Percentiles rank a stretch among this genome's conserved stretches.
phyloP scores from a whole-genome alignment of 2,329 filamentous ascomycete species.

The Penicillium occitanis region DNA sequence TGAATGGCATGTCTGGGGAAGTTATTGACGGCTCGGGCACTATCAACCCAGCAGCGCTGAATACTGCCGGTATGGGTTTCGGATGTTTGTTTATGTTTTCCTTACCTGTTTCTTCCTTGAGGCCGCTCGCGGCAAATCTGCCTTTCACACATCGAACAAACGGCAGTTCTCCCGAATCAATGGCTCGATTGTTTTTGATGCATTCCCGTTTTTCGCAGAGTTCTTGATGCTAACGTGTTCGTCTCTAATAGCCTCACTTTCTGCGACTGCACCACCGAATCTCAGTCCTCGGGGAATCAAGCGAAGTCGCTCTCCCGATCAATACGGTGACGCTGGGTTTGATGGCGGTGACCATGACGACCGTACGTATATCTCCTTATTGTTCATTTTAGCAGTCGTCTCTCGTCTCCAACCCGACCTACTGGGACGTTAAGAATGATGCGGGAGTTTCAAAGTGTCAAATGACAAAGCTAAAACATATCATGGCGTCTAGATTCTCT shows the following conservation, averaged over 20 bases:
- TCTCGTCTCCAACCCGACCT: background rate
- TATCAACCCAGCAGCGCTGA: constrained; percentile 86
- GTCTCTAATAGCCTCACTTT: constrained; percentile 37
- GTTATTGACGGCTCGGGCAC: constrained; percentile 75
- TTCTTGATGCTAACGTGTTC: constrained; percentile 28
- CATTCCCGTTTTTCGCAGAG: background rate
- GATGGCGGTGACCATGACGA: constrained; percentile 66
- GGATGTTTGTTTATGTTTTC: constrained; percentile 34
- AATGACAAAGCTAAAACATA: constrained; percentile 25
- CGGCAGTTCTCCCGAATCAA: background rate
- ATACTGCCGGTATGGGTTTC: constrained; percentile 64
- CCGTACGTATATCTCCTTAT: constrained; percentile 60
- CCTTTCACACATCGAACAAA: background rate
- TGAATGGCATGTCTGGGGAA: constrained; percentile 60
- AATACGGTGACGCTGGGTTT: constrained; percentile 57
- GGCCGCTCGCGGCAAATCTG: background rate
- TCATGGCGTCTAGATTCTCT: constrained; percentile 18
- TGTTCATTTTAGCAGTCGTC: background rate
- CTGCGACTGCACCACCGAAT: constrained; percentile 51
- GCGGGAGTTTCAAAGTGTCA: background rate
- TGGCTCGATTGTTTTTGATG: constrained; percentile 1
- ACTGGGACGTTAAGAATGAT: background rate
- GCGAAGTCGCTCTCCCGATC: constrained; percentile 73
- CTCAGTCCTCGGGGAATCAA: constrained; percentile 69
- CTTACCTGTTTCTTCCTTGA: background rate